Conservation (phyloP, 805 yeast species). For the Metschnikowia dekortorum region DNA sequence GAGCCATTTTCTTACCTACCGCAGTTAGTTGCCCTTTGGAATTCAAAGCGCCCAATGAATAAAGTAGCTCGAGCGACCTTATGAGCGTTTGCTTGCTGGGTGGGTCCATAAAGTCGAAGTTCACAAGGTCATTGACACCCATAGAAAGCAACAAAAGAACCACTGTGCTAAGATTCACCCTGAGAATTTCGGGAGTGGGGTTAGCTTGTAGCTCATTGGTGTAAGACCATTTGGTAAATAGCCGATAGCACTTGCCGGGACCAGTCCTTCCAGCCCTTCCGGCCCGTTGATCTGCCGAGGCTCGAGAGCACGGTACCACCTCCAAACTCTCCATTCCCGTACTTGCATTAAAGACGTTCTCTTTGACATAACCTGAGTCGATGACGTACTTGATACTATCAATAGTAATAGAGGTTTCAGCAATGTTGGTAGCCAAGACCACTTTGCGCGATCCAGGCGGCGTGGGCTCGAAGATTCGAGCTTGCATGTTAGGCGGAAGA, state of each 20-base stretch:
- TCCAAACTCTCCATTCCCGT: slow-evolving; percentile 45
- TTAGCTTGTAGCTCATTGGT: slow-evolving; percentile 69
- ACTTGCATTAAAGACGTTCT: slow-evolving; percentile 37
- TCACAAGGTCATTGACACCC: slow-evolving; percentile 77
- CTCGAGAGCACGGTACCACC: slow-evolving; percentile 42
- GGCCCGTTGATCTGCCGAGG: slow-evolving; percentile 45
- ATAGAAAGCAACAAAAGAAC: slow-evolving; percentile 73
- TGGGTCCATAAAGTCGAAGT: slow-evolving; percentile 87
- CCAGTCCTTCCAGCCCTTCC: slow-evolving; percentile 48
- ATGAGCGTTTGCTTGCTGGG: slow-evolving; percentile 74
- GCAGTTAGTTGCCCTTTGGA: slow-evolving; percentile 73
- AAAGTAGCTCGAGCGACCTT: slow-evolving; percentile 75
- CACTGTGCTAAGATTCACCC: slow-evolving; percentile 76
- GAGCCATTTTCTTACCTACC: slow-evolving; percentile 81
- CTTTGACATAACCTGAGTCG: slow-evolving; percentile 45
- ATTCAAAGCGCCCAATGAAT: slow-evolving; percentile 82
- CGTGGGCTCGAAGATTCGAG: slow-evolving; percentile 79
- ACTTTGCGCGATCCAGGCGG: slow-evolving; percentile 78
- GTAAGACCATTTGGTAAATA: slow-evolving; percentile 82
- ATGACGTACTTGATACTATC: slow-evolving; percentile 41
- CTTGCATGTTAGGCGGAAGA: slow-evolving; percentile 79
- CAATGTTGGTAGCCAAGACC: slow-evolving; percentile 92
- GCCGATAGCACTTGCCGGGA: slow-evolving; percentile 56
- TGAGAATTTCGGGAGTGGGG: slow-evolving; percentile 88
- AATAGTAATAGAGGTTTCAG: slow-evolving; percentile 44